Percentiles rank a stretch among this genome's conserved stretches.
These are phyloP conservation scores for Pythium sp. DNA, from an alignment of 352 stramenopile species.

Conservation along the genomic window DNA sequence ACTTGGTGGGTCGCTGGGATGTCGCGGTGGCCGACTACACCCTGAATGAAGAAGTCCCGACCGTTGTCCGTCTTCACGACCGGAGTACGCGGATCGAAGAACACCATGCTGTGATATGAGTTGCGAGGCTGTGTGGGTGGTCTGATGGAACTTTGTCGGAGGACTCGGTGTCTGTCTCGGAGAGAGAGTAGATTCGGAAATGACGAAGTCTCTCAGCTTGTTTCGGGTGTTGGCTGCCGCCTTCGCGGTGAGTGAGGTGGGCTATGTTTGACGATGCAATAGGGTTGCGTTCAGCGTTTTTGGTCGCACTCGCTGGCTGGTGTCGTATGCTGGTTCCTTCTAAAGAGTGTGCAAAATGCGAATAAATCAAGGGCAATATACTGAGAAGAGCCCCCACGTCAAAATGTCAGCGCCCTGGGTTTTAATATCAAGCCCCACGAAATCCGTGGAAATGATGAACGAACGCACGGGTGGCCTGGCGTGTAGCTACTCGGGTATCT, in stretches of 20 bases:
- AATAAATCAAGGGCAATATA: background rate
- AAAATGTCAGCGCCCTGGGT: too few species aligned
- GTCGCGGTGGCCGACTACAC: constrained; percentile 13
- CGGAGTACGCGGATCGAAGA: background rate
- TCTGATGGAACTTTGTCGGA: background rate
- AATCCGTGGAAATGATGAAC: background rate
- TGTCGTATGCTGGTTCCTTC: background rate
- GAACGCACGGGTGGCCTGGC: too few species aligned
- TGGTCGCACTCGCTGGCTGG: background rate
- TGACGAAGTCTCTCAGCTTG: background rate
- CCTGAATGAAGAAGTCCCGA: constrained; percentile 14
- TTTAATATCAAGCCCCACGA: background rate
- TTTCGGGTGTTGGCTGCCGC: background rate
- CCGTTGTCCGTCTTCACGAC: constrained; percentile 11
- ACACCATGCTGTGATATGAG: background rate
- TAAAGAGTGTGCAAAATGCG: background rate
- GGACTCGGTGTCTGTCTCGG: background rate
- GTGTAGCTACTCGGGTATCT: too few species aligned
- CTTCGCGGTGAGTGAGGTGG: background rate
- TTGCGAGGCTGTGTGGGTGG: background rate
- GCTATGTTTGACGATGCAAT: background rate
- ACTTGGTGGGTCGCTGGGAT: background rate
- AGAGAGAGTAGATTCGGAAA: background rate
- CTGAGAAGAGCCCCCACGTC: background rate
- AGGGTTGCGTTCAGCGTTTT: background rate